Evolutionary conservation across 176 grass and related monocot genomes (phyloP).

Genomic region (Guadua angustifolia): DNA sequence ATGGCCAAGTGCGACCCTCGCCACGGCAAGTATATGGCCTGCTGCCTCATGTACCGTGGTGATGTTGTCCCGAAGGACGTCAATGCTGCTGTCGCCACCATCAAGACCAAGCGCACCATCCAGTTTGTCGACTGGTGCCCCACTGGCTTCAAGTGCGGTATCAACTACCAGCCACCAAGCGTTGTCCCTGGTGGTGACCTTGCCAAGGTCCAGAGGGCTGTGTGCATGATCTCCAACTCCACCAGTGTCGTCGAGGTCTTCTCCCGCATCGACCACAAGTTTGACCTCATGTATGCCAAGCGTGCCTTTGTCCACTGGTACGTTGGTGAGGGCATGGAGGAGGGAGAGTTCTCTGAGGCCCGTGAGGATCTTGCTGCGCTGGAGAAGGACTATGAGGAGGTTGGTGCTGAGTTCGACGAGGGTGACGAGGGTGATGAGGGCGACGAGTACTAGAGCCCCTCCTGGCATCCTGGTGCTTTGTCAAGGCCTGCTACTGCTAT

Average conservation of each 20-base stretch:
- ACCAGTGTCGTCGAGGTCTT: constrained; percentile 64
- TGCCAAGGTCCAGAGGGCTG: constrained; percentile 62
- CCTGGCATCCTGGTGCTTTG: neutral
- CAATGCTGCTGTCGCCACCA: constrained; percentile 50
- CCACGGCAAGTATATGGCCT: constrained; percentile 70
- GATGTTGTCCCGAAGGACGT: constrained; percentile 62
- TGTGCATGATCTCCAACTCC: constrained; percentile 73
- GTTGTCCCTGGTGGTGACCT: constrained; percentile 53
- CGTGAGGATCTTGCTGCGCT: constrained; percentile 59
- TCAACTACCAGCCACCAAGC: constrained; percentile 66
- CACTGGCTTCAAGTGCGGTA: constrained; percentile 60
- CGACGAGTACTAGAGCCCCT: constrained; percentile 50
- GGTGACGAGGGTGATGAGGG: constrained; percentile 50
- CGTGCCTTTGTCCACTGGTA: constrained; percentile 68
- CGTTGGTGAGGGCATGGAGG: constrained; percentile 65
- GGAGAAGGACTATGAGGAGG: constrained; percentile 66
- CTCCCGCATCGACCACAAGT: constrained; percentile 69
- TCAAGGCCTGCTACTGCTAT: constrained; percentile 13
- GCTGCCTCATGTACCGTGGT: constrained; percentile 68
- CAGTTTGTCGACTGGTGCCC: constrained; percentile 65
- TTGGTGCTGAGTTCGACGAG: constrained; percentile 57
- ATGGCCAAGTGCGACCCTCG: constrained; percentile 66
- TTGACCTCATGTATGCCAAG: constrained; percentile 66
- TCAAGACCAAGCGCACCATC: constrained; percentile 71
- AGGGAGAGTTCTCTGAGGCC: constrained; percentile 65